Evolutionary conservation across 2,329 filamentous ascomycete species (phyloP).

Genomic region (Aspergillus spinulosporus): DNA sequence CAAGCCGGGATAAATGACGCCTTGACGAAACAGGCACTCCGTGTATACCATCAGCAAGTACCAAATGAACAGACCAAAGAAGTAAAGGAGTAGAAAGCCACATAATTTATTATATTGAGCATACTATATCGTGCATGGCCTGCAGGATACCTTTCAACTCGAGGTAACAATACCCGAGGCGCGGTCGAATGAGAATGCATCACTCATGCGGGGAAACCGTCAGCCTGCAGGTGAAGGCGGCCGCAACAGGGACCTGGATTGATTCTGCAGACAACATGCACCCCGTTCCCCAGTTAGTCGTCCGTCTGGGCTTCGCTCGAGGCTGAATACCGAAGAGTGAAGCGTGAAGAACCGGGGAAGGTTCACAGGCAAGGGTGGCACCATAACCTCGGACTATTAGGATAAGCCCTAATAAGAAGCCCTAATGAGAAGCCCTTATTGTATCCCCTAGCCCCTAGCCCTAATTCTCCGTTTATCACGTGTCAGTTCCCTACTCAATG

Average conservation of each 20-base stretch:
- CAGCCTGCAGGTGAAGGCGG: slow-evolving; percentile 1
- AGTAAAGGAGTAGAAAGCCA: background rate
- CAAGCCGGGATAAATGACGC: slow-evolving; percentile 6
- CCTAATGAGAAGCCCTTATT: slow-evolving; percentile 1
- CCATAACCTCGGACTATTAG: background rate
- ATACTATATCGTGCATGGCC: background rate
- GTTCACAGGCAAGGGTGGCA: background rate
- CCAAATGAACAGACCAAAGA: background rate
- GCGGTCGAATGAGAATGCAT: background rate
- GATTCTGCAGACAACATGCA: slow-evolving; percentile 3
- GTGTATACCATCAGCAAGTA: background rate
- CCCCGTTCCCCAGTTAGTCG: background rate
- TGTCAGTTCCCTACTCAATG: too few species aligned
- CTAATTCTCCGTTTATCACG: too few species aligned
- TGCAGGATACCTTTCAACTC: background rate
- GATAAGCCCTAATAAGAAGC: background rate
- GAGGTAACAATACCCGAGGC: slow-evolving; percentile 9
- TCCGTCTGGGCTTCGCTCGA: slow-evolving; percentile 1
- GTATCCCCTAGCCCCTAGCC: too few species aligned
- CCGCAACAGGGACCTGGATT: background rate
- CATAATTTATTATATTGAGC: slow-evolving; percentile 9
- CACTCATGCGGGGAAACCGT: slow-evolving; percentile 6
- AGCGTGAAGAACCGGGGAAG: background rate
- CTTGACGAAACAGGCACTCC: slow-evolving; percentile 20
- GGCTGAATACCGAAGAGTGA: background rate